These are phyloP conservation scores for Corynespora cassiicola DNA, from an alignment of 2,329 filamentous ascomycete genomes.

Conservation along the genomic window DNA sequence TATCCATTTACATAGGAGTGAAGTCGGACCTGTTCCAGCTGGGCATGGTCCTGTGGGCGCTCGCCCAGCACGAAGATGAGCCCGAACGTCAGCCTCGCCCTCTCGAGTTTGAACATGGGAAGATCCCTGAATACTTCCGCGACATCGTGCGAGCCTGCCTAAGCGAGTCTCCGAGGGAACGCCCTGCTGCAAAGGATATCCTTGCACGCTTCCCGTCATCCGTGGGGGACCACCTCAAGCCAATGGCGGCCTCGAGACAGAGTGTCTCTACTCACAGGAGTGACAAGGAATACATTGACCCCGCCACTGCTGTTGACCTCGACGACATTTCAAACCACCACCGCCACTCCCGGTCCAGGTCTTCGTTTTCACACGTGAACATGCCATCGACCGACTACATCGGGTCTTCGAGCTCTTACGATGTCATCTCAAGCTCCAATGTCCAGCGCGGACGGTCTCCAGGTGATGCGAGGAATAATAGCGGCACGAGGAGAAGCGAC, in stretches of 20 bases:
- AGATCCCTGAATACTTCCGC: constrained; percentile 79
- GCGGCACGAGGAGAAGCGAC: constrained; percentile 41
- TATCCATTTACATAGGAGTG: constrained; percentile 97
- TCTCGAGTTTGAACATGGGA: constrained; percentile 31
- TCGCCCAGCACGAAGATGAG: constrained; percentile 87
- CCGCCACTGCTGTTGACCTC: constrained; percentile 50
- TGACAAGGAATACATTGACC: constrained; percentile 57
- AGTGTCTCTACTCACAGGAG: constrained; percentile 50
- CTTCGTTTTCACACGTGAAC: constrained; percentile 38
- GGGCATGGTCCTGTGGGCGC: constrained; percentile 95
- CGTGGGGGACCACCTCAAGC: no score
- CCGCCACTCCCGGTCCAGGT: constrained; percentile 30
- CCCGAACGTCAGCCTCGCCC: constrained; percentile 81
- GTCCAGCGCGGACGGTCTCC: constrained; percentile 33
- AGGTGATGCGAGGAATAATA: constrained; percentile 18
- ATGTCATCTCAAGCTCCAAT: constrained; percentile 39
- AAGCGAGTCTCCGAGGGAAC: constrained; percentile 72
- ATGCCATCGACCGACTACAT: constrained; percentile 52
- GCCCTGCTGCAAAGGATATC: constrained; percentile 76
- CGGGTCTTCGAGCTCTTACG: constrained; percentile 53
- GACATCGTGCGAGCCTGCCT: constrained; percentile 79
- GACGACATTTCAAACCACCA: constrained; percentile 49
- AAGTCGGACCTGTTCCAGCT: constrained; percentile 97
- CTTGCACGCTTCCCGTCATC: constrained; percentile 52
- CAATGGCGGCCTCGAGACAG: constrained; percentile 28